Conservation (phyloP, 2,329 filamentous ascomycete genomes). For the Diplodia sapinea region DNA sequence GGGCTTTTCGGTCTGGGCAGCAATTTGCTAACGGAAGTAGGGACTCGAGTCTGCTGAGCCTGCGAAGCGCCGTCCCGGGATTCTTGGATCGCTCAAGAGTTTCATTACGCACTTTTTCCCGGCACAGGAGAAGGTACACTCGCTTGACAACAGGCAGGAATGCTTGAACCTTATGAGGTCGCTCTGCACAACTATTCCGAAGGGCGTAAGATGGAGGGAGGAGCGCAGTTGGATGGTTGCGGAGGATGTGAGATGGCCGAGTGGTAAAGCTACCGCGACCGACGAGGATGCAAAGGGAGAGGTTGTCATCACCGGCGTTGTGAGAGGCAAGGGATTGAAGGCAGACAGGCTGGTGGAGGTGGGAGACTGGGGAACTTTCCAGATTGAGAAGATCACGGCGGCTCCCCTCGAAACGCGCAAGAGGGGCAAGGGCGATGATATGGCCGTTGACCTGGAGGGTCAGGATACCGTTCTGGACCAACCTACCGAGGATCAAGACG, state of each 20-base stretch:
- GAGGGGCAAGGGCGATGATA: constrained; percentile 66
- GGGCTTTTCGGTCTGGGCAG: not conserved
- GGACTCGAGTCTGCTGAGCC: constrained; percentile 78
- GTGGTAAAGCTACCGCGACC: constrained; percentile 50
- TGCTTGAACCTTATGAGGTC: constrained; percentile 89
- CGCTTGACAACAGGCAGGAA: constrained; percentile 85
- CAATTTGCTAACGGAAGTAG: constrained; percentile 32
- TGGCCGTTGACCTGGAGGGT: constrained; percentile 67
- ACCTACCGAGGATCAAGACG: constrained; percentile 81
- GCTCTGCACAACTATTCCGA: constrained; percentile 88
- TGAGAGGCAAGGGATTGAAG: constrained; percentile 85
- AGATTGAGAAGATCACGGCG: constrained; percentile 85
- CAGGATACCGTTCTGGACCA: constrained; percentile 66
- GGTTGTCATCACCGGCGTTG: constrained; percentile 80
- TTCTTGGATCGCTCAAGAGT: constrained; percentile 83
- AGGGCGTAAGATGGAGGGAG: constrained; percentile 94
- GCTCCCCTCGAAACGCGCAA: constrained; percentile 68
- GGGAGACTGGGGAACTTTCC: constrained; percentile 92
- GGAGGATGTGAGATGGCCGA: constrained; percentile 77
- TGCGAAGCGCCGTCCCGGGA: constrained; percentile 75
- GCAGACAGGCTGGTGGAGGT: constrained; percentile 88
- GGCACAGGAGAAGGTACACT: constrained; percentile 87
- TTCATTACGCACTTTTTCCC: constrained; percentile 96
- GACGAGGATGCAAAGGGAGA: constrained; percentile 59
- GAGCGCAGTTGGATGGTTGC: constrained; percentile 95